Percentiles rank a stretch among this genome's conserved stretches.
These are phyloP conservation scores for Venturia nashicola DNA, from an alignment of 2,329 filamentous ascomycete genomes.

Conservation along the genomic window DNA sequence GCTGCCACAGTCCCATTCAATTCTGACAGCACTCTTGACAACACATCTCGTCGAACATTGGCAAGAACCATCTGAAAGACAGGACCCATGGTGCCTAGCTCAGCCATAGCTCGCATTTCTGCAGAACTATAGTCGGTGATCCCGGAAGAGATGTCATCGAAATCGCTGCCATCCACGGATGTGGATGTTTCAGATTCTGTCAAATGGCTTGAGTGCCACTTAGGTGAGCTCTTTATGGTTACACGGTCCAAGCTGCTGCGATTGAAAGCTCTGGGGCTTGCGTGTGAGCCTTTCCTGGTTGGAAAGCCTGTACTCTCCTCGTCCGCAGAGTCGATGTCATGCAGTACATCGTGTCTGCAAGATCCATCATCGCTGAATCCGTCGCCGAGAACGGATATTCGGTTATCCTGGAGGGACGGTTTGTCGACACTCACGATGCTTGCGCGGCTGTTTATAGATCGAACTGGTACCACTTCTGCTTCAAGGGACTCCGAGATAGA, in stretches of 20 bases:
- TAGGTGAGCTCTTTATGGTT: slow-evolving; percentile 1
- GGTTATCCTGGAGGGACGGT: neutral
- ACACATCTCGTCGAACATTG: slow-evolving; percentile 8
- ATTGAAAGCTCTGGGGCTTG: neutral
- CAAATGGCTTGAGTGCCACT: neutral
- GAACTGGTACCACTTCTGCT: neutral
- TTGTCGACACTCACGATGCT: neutral
- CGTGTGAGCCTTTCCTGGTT: neutral
- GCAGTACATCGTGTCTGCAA: neutral
- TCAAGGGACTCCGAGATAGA: neutral
- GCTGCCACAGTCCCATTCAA: neutral
- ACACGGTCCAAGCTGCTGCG: neutral
- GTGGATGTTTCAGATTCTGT: slow-evolving; percentile 5
- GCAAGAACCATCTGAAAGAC: slow-evolving; percentile 3
- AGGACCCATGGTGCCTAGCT: neutral
- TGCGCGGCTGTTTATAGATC: neutral
- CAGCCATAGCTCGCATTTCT: neutral
- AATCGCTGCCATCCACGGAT: slow-evolving; percentile 6
- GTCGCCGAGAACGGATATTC: neutral
- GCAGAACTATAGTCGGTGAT: slow-evolving; percentile 7
- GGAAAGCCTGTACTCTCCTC: neutral
- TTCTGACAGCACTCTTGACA: slow-evolving; percentile 2
- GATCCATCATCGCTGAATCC: neutral
- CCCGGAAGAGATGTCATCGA: slow-evolving; percentile 6
- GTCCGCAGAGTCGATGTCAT: neutral